Conservation (phyloP, 1,139 yeast genomes). For the Saccharomyces hybrid region DNA sequence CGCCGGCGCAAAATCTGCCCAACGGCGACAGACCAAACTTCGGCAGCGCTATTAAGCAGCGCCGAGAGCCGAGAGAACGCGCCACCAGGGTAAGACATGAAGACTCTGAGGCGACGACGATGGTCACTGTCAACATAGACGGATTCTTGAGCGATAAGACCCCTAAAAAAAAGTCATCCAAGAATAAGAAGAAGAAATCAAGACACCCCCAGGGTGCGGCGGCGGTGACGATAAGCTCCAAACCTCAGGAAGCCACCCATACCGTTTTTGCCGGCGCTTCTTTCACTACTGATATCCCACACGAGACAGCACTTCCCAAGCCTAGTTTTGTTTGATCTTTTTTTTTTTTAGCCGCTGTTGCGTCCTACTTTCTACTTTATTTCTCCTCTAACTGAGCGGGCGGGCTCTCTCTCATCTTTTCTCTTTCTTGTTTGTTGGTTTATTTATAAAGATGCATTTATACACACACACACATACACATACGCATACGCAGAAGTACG, state of each 20-base stretch:
- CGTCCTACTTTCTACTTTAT: neutral
- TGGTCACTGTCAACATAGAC: neutral
- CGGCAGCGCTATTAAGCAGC: constrained; percentile 9
- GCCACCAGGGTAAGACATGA: neutral
- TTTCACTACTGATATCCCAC: constrained; percentile 9
- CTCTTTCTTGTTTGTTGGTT: neutral
- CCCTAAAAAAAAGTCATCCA: neutral
- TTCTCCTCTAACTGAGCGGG: neutral
- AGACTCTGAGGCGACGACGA: neutral
- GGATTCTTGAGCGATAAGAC: neutral
- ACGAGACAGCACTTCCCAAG: constrained; percentile 4
- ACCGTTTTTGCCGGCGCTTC: constrained; percentile 10
- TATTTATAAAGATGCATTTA: neutral
- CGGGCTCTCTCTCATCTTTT: neutral
- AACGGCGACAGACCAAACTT: constrained; percentile 21
- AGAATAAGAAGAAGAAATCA: neutral
- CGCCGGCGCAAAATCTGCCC: constrained; percentile 18
- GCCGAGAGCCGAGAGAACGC: neutral
- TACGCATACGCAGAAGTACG: neutral
- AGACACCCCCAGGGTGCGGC: neutral
- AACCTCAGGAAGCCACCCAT: neutral
- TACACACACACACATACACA: neutral
- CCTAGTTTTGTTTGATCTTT: constrained; percentile 3
- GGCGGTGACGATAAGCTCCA: neutral
- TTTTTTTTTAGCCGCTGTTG: neutral